These are phyloP conservation scores for Achlya hypogyna DNA, from an alignment of 352 stramenopile species.

Conservation along the genomic window DNA sequence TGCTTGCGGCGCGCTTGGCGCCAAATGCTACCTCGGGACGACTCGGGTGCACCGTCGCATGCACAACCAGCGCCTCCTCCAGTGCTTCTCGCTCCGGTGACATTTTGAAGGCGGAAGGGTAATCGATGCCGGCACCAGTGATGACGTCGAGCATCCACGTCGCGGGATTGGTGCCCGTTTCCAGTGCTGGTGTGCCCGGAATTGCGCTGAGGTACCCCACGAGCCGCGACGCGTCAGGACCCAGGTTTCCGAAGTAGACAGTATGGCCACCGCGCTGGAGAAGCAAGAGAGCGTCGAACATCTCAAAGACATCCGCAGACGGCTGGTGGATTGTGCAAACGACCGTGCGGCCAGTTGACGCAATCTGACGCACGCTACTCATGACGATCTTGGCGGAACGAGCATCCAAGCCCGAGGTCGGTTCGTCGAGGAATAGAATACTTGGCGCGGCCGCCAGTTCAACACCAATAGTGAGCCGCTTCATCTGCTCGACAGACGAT, in stretches of 20 bases:
- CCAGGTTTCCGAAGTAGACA: constrained; percentile 45
- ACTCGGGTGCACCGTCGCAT: constrained; percentile 24
- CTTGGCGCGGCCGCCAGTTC: constrained; percentile 72
- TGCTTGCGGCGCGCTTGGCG: constrained; percentile 30
- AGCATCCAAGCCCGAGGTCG: constrained; percentile 42
- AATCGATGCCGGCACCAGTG: constrained; percentile 26
- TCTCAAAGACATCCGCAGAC: constrained; percentile 46
- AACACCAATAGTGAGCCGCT: constrained; percentile 60
- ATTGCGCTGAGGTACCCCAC: constrained; percentile 37
- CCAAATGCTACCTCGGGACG: constrained; percentile 33
- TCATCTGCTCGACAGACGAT: constrained; percentile 33
- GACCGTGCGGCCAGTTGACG: constrained; percentile 71
- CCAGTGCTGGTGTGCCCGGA: constrained; percentile 21
- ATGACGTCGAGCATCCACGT: constrained; percentile 81
- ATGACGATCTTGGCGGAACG: constrained; percentile 35
- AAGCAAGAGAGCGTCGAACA: constrained; percentile 54
- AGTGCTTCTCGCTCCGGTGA: constrained; percentile 3
- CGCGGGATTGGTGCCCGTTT: constrained; percentile 54
- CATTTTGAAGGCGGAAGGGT: not conserved
- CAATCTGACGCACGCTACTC: constrained; percentile 37
- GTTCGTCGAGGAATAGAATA: constrained; percentile 65
- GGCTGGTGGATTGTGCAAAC: constrained; percentile 83
- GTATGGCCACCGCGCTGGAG: constrained; percentile 38
- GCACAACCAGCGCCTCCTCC: constrained; percentile 22
- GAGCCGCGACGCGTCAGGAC: constrained; percentile 30